phyloP scores from a whole-genome alignment of 768 basidiomycete genomes.

The Chalciporus piperatus region DNA sequence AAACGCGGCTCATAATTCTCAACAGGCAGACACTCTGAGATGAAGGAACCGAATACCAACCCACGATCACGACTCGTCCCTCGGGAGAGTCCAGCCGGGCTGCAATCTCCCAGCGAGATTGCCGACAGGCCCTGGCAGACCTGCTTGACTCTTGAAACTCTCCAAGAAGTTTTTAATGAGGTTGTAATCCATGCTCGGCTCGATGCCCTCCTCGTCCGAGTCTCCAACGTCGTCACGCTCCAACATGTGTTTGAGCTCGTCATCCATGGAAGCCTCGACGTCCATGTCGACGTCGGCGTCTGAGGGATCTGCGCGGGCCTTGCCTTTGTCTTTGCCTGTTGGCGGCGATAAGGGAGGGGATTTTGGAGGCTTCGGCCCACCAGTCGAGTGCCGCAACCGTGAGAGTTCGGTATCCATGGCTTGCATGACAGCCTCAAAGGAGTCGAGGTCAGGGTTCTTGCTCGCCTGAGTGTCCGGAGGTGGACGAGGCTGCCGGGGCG shows the following conservation, averaged over 20 bases:
- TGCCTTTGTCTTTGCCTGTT: constrained; percentile 49
- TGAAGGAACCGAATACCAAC: background rate
- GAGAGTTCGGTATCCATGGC: constrained; percentile 88
- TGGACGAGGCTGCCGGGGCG: constrained; percentile 8
- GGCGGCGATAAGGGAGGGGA: constrained; percentile 10
- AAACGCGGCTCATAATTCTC: too few species aligned
- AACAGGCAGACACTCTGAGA: background rate
- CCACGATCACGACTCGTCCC: constrained; percentile 49
- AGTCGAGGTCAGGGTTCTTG: constrained; percentile 73
- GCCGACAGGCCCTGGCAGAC: constrained; percentile 87
- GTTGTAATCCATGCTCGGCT: constrained; percentile 70
- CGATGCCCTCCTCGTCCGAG: constrained; percentile 52
- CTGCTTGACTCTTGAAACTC: constrained; percentile 91
- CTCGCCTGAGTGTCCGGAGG: constrained; percentile 39
- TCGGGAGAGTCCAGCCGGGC: constrained; percentile 69
- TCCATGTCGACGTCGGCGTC: constrained; percentile 54
- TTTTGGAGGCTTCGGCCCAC: constrained; percentile 13
- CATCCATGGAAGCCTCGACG: constrained; percentile 86
- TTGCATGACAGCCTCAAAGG: constrained; percentile 95
- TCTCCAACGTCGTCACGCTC: constrained; percentile 44
- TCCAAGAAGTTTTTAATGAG: constrained; percentile 97
- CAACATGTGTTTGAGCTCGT: constrained; percentile 69
- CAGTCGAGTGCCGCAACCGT: constrained; percentile 36
- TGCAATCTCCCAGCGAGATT: constrained; percentile 84
- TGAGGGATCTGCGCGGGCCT: constrained; percentile 29